Evolutionary conservation across 352 stramenopile genomes (phyloP).

Genomic region (Phytophthora crassamura): DNA sequence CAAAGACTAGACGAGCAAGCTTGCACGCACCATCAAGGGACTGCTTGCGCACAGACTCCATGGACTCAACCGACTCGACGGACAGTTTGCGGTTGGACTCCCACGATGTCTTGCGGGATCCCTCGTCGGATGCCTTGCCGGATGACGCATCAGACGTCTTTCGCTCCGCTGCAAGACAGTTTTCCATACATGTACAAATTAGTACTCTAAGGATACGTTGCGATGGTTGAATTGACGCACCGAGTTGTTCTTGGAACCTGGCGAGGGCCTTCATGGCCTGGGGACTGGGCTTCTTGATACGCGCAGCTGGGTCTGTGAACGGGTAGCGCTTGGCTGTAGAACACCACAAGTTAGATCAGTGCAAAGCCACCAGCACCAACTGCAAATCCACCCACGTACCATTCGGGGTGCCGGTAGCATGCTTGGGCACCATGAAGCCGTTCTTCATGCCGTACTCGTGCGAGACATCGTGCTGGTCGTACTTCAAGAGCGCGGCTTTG

Average conservation of each 20-base stretch:
- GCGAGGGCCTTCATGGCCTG: slow-evolving; percentile 54
- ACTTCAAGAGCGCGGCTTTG: slow-evolving; percentile 59
- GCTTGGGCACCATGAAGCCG: slow-evolving; percentile 56
- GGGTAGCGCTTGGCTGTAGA: slow-evolving; percentile 59
- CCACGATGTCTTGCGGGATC: slow-evolving; percentile 41
- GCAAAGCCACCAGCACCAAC: neutral
- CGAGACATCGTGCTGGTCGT: slow-evolving; percentile 58
- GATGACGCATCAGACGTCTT: slow-evolving; percentile 38
- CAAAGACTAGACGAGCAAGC: neutral
- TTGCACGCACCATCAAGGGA: slow-evolving; percentile 41
- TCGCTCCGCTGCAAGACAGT: slow-evolving; percentile 32
- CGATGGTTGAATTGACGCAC: slow-evolving; percentile 26
- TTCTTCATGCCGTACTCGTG: slow-evolving; percentile 76
- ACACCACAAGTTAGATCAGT: slow-evolving; percentile 2
- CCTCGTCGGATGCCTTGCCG: slow-evolving; percentile 42
- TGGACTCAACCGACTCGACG: slow-evolving; percentile 48
- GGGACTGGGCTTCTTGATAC: slow-evolving; percentile 52
- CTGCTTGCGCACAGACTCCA: slow-evolving; percentile 41
- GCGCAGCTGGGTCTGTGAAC: slow-evolving; percentile 60
- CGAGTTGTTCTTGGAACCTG: slow-evolving; percentile 66
- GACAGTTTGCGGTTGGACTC: slow-evolving; percentile 43
- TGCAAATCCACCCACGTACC: slow-evolving; percentile 12
- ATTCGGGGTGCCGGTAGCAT: slow-evolving; percentile 21
- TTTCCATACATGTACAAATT: neutral
- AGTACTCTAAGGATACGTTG: neutral